phyloP scores from a whole-genome alignment of 2,329 filamentous ascomycete genomes.

The Aspergillus flavus region DNA sequence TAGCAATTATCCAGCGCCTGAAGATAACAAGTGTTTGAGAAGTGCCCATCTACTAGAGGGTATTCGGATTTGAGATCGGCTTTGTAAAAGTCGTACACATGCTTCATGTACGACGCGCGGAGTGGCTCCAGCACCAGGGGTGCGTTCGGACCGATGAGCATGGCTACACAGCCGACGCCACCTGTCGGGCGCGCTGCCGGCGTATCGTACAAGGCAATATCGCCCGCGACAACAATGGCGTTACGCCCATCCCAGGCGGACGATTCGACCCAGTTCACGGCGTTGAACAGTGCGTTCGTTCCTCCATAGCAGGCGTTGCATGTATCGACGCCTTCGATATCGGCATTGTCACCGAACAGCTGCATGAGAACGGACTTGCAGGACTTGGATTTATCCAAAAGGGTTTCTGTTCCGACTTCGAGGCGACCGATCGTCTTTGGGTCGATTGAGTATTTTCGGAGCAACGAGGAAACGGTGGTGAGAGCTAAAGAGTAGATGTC shows the following conservation, averaged over 20 bases:
- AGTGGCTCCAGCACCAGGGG: slow-evolving; percentile 77
- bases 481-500: slow-evolving; percentile 87
- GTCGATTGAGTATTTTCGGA: slow-evolving; percentile 84
- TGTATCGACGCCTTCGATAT: slow-evolving; percentile 80
- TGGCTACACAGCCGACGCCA: slow-evolving; percentile 76
- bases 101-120: slow-evolving; percentile 77
- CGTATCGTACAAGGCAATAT: slow-evolving; percentile 85
- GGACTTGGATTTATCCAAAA: slow-evolving; percentile 88
- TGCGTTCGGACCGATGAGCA: slow-evolving; percentile 77
- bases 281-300: slow-evolving; percentile 82
- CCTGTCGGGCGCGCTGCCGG: slow-evolving; percentile 79
- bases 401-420: slow-evolving; percentile 83
- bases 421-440: slow-evolving; percentile 75
- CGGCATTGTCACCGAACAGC: slow-evolving; percentile 80
- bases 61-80: slow-evolving; percentile 85
- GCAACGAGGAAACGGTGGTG: slow-evolving; percentile 74
- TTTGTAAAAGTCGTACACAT: slow-evolving; percentile 91
- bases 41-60: slow-evolving; percentile 82
- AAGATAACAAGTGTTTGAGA: slow-evolving; percentile 79
- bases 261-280: slow-evolving; percentile 82
- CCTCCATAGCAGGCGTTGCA: slow-evolving; percentile 86
- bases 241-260: slow-evolving; percentile 84
- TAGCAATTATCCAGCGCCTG: slow-evolving; percentile 80
- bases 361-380: slow-evolving; percentile 89
- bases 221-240: slow-evolving; percentile 76